Evolutionary conservation across 2,329 filamentous ascomycete genomes (phyloP), one percentile per base, ranked within the genome.

Genomic region (Didymella arachidicola): DNA sequence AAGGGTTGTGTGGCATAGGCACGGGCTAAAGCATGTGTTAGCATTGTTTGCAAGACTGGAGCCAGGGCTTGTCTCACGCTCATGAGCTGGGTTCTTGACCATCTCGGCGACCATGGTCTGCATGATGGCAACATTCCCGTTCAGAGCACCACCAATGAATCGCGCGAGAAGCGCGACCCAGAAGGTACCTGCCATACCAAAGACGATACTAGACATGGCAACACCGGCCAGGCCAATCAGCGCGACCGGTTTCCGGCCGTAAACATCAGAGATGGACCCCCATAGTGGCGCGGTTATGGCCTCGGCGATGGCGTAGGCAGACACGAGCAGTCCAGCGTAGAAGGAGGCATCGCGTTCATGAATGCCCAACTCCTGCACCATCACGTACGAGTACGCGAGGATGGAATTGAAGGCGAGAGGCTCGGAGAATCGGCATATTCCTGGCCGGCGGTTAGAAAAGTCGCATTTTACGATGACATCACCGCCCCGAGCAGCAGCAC

Each of bases 41-140:
- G 51, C 36, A 36, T 41, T 14, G 14, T n/a, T 16, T 49, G 14
- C 12, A n/a, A 22, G 39, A 18, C 39, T 26, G 26, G 27, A n/a
- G 18, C 18, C 16, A 14, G 32, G 46, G 48, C 57, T 19, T 39
- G 41, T 85, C 88, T 83, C 80, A 92, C 89, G 92, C 79, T 97
- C 93, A 77, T 96, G 91, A 67, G 93, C 90, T n/a, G 91, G 92
- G 61, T 90, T 92, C 41, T 86, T 91, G 54, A 96, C 91, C 63
- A 97, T 80, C 78, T 97, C 93, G n/a, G 89, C 92, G 11, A 97
- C 93, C 91, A 96, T 96, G 22, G 93, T 97, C 78, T 96, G 77
- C 72, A 95, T 93, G 42, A 95, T 91, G 27, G 91, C 93, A 65
- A 97, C 92, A 73, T 97, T 97, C 59, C 93, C 93, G 75, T 97